Evolutionary conservation across 164 flowering plant genomes (phyloP), one percentile per base, ranked within the genome.

Genomic region (Nymphaea thermarum): DNA sequence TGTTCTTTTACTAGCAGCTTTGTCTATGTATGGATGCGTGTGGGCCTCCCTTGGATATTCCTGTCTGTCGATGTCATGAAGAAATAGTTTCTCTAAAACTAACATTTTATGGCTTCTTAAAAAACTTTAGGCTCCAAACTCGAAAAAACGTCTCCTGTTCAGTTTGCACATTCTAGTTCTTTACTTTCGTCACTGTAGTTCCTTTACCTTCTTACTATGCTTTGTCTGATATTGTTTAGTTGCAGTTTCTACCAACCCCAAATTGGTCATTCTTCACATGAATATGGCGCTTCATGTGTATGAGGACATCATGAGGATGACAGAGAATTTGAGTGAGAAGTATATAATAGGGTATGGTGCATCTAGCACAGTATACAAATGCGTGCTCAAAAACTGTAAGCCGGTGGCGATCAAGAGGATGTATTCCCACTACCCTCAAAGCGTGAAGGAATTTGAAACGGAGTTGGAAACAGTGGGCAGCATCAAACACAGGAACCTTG

Each of bases 251-350:
- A 84, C 87, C 42, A 68, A 90, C 1, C 98, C 99, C 6, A 95
- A 92, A 83, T 79, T 95, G 68, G 99, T 95, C 65, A 92, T 95
- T 74, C 97, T 92, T 62, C 81, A 92, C 83, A 87, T 95, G 98
- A 92, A 95, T 72, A 84, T 95, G 99, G 98, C 99, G 6, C 93
- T 95, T 60, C 99, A 95, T 70, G 90, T 88, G 4, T 92, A 92
- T 7, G 99, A 95, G 44, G 98, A 95, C 76, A 95, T 95, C 44
- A 95, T 95, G 99, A 81, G 98, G 77, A 95, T 95, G 98, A 95
- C 99, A 0, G 99, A 95, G 82, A 95, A 90, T 74, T 66, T 95
- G 72, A 92, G 84, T 72, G 99, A 92, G 80, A 92, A 90, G 77
- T 86, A 92, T 43, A 86, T 95, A 61, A 95, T 95, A 65, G 99